Conservation (phyloP, 148 eudicot genomes). For the Linanthus parryae region DNA sequence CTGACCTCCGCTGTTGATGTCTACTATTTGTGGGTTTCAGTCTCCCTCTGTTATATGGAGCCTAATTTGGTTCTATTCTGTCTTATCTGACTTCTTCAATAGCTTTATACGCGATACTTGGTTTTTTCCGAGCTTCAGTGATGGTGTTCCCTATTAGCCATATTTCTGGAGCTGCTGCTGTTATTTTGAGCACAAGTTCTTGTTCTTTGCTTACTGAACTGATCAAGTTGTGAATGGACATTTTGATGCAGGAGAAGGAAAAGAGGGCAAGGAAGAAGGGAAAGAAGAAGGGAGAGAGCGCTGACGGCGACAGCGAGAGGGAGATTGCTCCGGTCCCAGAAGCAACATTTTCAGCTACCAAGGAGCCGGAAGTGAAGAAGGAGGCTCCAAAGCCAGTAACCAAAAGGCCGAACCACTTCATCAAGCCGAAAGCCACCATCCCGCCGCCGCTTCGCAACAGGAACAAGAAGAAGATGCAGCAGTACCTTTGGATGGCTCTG, state of each 20-base stretch:
- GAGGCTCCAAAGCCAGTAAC: constrained; percentile 40
- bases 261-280: constrained; percentile 85
- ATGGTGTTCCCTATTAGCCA: too few relatives aligned
- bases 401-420: constrained; percentile 47
- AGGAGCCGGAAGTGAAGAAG: constrained; percentile 37
- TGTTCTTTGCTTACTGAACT: background rate
- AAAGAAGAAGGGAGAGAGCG: constrained; percentile 46
- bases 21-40: too few relatives aligned
- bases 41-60: background rate
- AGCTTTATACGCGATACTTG: background rate
- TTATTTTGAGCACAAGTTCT: too few relatives aligned
- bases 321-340: constrained; percentile 34
- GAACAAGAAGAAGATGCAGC: constrained; percentile 50
- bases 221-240: background rate
- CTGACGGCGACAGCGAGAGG: constrained; percentile 19
- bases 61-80: background rate
- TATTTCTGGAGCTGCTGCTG: too few relatives aligned
- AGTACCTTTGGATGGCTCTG: constrained; percentile 49
- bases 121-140: too few relatives aligned
- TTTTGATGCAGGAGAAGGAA: constrained; percentile 63
- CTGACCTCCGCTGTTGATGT: too few relatives aligned
- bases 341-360: constrained; percentile 17
- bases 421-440: constrained; percentile 61
- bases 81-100: background rate
- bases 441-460: constrained; percentile 82